A percentile compares a stretch with the other conserved stretches of the same genome.
phyloP scores from a whole-genome alignment of 345 rosid genomes.

The Syzygium grande region DNA sequence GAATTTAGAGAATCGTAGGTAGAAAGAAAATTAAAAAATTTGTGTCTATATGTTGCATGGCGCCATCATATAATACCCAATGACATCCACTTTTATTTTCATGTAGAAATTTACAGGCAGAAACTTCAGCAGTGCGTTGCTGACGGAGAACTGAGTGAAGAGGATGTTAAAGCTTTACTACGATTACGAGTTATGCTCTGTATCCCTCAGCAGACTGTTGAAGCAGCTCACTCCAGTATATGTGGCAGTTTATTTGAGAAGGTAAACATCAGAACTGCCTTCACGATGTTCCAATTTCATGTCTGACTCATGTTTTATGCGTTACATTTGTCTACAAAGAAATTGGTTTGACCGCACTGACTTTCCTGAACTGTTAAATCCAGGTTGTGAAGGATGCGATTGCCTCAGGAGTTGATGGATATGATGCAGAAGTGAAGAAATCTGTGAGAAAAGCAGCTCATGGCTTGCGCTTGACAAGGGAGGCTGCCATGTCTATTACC shows the following conservation, averaged over 20 bases:
- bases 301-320: neutral
- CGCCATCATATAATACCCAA: neutral
- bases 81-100: neutral
- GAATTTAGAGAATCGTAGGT: neutral
- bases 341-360: neutral
- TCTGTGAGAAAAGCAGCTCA: slow-evolving; percentile 82
- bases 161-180: slow-evolving; percentile 62
- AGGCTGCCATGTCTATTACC: slow-evolving; percentile 85
- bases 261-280: slow-evolving; percentile 26
- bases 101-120: slow-evolving; percentile 78
- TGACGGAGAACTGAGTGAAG: slow-evolving; percentile 80
- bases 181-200: slow-evolving; percentile 83
- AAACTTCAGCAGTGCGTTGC: slow-evolving; percentile 91
- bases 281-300: neutral
- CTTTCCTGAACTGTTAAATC: neutral
- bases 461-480: slow-evolving; percentile 68
- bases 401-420: slow-evolving; percentile 81
- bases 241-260: slow-evolving; percentile 94
- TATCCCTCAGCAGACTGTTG: slow-evolving; percentile 83
- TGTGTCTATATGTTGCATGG: neutral
- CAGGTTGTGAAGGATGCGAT: slow-evolving; percentile 92
- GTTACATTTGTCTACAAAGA: neutral
- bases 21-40: neutral
- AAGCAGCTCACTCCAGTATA: slow-evolving; percentile 79
- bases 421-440: slow-evolving; percentile 63